Evolutionary conservation across 495 filamentous ascomycete species (phyloP), one percentile per base, ranked within the genome.

Genomic region (Pseudevernia furfuracea): DNA sequence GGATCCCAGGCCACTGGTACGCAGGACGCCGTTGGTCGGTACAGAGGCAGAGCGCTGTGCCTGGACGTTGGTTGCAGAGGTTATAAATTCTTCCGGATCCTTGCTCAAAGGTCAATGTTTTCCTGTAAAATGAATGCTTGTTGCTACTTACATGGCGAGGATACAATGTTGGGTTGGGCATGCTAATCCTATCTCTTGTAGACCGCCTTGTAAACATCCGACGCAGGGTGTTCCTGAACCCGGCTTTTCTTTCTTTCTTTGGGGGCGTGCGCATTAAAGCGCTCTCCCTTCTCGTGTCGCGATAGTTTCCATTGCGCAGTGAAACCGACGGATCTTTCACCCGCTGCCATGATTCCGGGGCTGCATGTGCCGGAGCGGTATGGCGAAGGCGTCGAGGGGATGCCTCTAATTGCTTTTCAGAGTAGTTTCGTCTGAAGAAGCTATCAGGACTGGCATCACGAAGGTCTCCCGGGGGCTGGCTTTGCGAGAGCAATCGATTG

Each of bases 21-120:
- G 65, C 17, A 68, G 23, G 25, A 70, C 60, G 19, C 52, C 61
- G 37, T 66, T 41, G 12, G 64, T 66, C 14, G 70, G 70, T 46
- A 67, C 59, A 30, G 69, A 71, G 32, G 65, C 65, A 17, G 67
- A 61, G 21, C 70, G 65, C 60, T 64, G 56, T 4, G 60, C 57
- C 28, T 57, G 38, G 11, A 68, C 46, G 36, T 71, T 63, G 17
- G 60, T 60, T 30, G 70, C 67, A 53, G 70, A 69, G 37, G 70
- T 70, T 48, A 66, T 70, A 44, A 71, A 70, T 21, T 62, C 65
- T 25, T 65, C 62, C 3, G 68, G 65, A 41, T 69, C 65, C 68
- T 68, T 52, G 43, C n/a, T 48, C 14, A n/a, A n/a, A 41, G n/a
- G 32, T 69, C 41, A 63, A 46, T n/a, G 30, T 41, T 44, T 4